Evolutionary conservation across 1,139 yeast species (phyloP), one percentile per base, ranked within the genome.

Genomic region (Pichia sp.): DNA sequence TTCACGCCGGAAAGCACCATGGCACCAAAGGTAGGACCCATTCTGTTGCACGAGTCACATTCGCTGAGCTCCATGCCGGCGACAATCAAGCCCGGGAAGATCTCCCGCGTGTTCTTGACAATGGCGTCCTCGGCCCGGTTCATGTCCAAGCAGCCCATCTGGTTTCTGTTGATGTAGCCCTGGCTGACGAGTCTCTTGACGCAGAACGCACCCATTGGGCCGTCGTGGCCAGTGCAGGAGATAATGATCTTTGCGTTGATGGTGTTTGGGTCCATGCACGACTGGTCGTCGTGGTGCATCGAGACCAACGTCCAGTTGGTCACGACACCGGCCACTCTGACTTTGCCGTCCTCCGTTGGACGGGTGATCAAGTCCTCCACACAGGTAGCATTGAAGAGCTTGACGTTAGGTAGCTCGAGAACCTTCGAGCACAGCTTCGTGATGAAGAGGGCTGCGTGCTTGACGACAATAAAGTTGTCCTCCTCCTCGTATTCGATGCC

Each of bases 1-100:
- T 57, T 59, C 36, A 55, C 51, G 46, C 64, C 66, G 42, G 87
- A 81, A 57, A 84, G 78, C 44, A 83, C 86, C 92, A 86, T 86
- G 51, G 91, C 92, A 56, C 91, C 92, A 62, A 86, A 86, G 38
- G 92, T 86, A 52, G 93, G 92, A 17, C 93, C 92, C 92, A 86
- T 86, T 72, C 93, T 80, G 77, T 85, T 84, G 61, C 83, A 79
- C 44, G 91, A 91, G 63, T 84, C 89, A 55, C 85, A 80, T 67
- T 86, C 92, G 40, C 90, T 84, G 61, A 85, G 77, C 70, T 86
- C 93, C 93, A 86, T 86, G 62, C 93, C 92, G 12, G 87, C 88
- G 62, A 85, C 83, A 62, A 86, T 84, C 63, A 86, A 78, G 45
- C 89, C 88, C 30, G 87, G 88, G 55, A 79, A 80, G 55, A 85